A percentile compares a stretch with the other conserved stretches of the same genome.
phyloP scores from a whole-genome alignment of 2,329 filamentous ascomycete genomes.

The Pseudogymnoascus sp. region DNA sequence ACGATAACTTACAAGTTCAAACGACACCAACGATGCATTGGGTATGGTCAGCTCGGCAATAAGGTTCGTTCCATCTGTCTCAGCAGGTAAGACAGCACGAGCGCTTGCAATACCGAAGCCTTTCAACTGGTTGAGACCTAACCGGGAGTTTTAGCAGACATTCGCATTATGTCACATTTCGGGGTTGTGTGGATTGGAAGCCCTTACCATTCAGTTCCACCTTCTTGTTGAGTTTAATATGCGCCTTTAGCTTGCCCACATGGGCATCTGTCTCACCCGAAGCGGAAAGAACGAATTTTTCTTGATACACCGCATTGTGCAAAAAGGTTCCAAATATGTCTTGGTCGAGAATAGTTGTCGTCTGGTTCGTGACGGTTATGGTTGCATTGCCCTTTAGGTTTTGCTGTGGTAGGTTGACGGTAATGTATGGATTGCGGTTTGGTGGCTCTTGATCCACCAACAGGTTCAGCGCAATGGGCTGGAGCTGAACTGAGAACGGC shows the following conservation, averaged over 20 bases:
- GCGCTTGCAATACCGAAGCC: conserved; percentile 15
- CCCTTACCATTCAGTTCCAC: conserved; percentile 29
- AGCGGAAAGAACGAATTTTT: background rate
- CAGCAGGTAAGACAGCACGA: conserved; percentile 16
- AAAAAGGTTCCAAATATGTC: background rate
- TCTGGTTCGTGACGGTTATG: background rate
- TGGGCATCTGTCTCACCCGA: background rate
- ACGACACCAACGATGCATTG: background rate
- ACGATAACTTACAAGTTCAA: background rate
- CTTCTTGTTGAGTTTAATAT: conserved; percentile 30
- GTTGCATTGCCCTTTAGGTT: conserved; percentile 8
- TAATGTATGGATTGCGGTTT: conserved; percentile 26
- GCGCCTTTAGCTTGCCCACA: conserved; percentile 22
- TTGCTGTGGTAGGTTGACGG: conserved; percentile 16
- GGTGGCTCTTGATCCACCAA: conserved; percentile 27
- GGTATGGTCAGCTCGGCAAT: conserved; percentile 7
- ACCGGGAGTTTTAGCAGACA: background rate
- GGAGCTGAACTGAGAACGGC: conserved; percentile 31
- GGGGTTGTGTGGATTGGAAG: too few species aligned
- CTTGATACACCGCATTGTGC: conserved; percentile 4
- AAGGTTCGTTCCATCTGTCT: conserved; percentile 21
- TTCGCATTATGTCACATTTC: background rate
- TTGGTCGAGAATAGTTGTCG: background rate
- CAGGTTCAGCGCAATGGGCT: conserved; percentile 29
- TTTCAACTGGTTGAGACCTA: conserved; percentile 17